These are phyloP conservation scores for Dryadomyces quercivorus DNA, from an alignment of 2,329 filamentous ascomycete species.

Conservation along the genomic window DNA sequence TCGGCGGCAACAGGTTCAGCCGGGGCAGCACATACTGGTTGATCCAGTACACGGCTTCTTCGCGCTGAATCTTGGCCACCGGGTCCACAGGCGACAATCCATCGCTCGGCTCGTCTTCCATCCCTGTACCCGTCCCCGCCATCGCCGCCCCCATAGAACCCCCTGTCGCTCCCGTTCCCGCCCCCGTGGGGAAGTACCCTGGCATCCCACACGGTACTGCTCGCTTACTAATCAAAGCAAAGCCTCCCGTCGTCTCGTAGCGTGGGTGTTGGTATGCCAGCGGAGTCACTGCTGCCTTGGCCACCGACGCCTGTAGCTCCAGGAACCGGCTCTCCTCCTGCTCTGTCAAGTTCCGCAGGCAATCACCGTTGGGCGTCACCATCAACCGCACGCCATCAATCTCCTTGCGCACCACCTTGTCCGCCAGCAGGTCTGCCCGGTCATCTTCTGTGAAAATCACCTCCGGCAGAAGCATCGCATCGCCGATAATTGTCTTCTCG, in stretches of 20 bases:
- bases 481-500: conserved; percentile 5
- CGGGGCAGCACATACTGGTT: conserved; percentile 56
- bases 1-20: conserved; percentile 39
- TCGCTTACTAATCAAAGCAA: conserved; percentile 50
- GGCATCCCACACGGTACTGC: conserved; percentile 53
- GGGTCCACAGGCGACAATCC: conserved; percentile 31
- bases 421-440: conserved; percentile 39
- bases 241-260: conserved; percentile 43
- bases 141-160: neutral
- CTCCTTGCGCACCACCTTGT: conserved; percentile 47
- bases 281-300: conserved; percentile 35
- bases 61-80: conserved; percentile 51
- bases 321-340: conserved; percentile 62
- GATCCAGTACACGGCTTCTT: conserved; percentile 55
- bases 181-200: conserved; percentile 43
- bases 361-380: conserved; percentile 65
- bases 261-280: conserved; percentile 43
- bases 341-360: conserved; percentile 56
- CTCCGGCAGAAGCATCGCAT: conserved; percentile 24
- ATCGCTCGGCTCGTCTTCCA: neutral
- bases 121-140: neutral
- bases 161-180: conserved; percentile 19
- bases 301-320: conserved; percentile 50
- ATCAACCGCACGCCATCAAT: conserved; percentile 55
- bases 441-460: conserved; percentile 41